A percentile compares a stretch with the other conserved stretches of the same genome.
Conservation (phyloP, 2,329 filamentous ascomycete species). For the Penicillium sp. region DNA sequence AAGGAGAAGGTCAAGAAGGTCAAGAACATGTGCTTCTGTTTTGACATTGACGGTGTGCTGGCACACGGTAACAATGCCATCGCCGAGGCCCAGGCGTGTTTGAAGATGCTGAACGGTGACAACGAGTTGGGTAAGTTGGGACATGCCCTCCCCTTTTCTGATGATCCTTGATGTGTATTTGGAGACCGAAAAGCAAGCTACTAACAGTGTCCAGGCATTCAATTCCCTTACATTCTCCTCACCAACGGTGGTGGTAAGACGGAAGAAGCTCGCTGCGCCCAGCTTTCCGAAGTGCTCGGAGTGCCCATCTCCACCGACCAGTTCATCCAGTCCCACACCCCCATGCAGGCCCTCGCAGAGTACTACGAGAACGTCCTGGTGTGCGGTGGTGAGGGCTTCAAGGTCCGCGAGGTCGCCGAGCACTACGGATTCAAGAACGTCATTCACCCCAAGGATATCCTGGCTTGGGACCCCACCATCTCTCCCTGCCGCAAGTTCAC, state of each 20-base stretch:
- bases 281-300: constrained; percentile 62
- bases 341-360: constrained; percentile 68
- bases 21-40: constrained; percentile 77
- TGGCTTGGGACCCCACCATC: constrained; percentile 62
- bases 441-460: constrained; percentile 66
- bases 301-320: constrained; percentile 62
- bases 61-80: constrained; percentile 67
- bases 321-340: constrained; percentile 72
- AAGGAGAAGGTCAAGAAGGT: constrained; percentile 60
- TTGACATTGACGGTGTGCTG: constrained; percentile 63
- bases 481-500: constrained; percentile 65
- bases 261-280: constrained; percentile 57
- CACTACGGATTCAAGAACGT: constrained; percentile 69
- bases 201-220: constrained; percentile 47
- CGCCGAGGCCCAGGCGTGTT: constrained; percentile 58
- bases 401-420: constrained; percentile 66
- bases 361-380: constrained; percentile 73
- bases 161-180: background rate
- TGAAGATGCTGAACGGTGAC: constrained; percentile 69
- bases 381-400: constrained; percentile 68
- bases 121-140: constrained; percentile 55
- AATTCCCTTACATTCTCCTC: constrained; percentile 69
- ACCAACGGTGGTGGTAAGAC: constrained; percentile 71
- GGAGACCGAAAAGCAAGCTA: background rate
- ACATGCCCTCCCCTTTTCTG: too few relatives aligned